Base-by-base conservation (phyloP, 148 eudicot species). In the Polygonum maritimum region DNA sequence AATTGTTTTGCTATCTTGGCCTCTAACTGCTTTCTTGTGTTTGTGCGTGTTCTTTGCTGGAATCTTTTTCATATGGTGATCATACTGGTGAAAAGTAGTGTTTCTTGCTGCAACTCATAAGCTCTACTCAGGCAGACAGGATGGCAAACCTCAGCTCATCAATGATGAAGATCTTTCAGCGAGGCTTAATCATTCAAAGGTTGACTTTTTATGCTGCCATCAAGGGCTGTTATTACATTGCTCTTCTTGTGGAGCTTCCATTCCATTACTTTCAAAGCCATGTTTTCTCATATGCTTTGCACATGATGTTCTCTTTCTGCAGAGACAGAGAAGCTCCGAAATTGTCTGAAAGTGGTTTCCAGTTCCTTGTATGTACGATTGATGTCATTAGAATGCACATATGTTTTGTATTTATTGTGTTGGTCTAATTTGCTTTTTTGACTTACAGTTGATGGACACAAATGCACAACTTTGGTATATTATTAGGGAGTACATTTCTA, bases 401-500 rank as follows among this genome's bases (percentile, higher is more conserved):
- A 78, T 48, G 48, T 19, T 71, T 71, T 48, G 13, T 65, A 35
- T 36, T 31, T 67, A 36, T 16, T 19, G 73, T 16, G 13, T 38
- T 76, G 26, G 48, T 54, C 76, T 40, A 75, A 44, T 70, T 84
- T 41, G 79, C 75, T 11, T 79, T 18, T 82, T 80, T 73, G 3
- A 84, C 19, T 81, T 75, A 79, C 97, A 94, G 97, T 85, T 94
- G 86, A 92, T 94, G 98, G 98, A 94, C 76, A 94, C 97, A 81
- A 94, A 92, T 82, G 94, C 96, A 76, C 98, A 94, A 82, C 96
- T 94, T 55, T 94, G 98, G 98, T 94, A 94, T 83, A 92, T 94
- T 79, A 86, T 94, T 79, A 90, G 98, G 83, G 98, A 94, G 81
- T 94, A 94, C 79, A 94, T 94, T 67, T 84, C 89, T 52, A 90